Evolutionary conservation across 2,329 filamentous ascomycete genomes (phyloP).

Genomic region (Scopulariopsis brevicaulis): DNA sequence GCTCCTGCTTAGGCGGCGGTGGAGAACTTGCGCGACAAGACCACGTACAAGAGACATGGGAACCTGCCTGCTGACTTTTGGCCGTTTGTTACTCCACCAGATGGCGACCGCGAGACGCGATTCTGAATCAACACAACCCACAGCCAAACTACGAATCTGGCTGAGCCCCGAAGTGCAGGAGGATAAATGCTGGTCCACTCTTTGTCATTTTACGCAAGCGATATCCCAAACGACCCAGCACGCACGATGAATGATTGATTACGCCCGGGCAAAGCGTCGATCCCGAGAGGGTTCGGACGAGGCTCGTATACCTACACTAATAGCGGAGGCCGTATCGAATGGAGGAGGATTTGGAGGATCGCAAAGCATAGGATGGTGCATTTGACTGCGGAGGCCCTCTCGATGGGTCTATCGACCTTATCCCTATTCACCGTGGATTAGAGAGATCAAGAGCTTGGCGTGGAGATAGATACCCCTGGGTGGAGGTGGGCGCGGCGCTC

Average conservation of each 20-base stretch:
- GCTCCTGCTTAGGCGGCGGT: background rate
- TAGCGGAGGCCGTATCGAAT: background rate
- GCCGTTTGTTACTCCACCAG: constrained; percentile 12
- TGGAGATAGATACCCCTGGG: background rate
- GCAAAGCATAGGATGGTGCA: background rate
- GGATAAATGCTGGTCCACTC: background rate
- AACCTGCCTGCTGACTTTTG: constrained; percentile 9
- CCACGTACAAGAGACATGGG: background rate
- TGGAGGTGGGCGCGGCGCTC: background rate
- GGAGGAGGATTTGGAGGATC: background rate
- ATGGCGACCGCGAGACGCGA: constrained; percentile 21
- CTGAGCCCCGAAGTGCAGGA: background rate
- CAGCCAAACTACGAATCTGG: background rate
- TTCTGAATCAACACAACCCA: background rate
- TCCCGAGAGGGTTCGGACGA: background rate
- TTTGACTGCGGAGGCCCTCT: background rate
- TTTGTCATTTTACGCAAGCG: background rate
- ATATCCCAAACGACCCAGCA: background rate
- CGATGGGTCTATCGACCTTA: background rate
- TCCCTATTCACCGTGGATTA: background rate
- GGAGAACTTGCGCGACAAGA: constrained; percentile 1
- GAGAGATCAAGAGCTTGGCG: background rate
- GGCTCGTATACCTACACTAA: background rate
- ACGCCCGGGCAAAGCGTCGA: background rate
- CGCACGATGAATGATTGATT: background rate